Evolutionary conservation across 2,329 filamentous ascomycete genomes (phyloP), one percentile per base, ranked within the genome.

Genomic region (Trichoderma lentiforme): DNA sequence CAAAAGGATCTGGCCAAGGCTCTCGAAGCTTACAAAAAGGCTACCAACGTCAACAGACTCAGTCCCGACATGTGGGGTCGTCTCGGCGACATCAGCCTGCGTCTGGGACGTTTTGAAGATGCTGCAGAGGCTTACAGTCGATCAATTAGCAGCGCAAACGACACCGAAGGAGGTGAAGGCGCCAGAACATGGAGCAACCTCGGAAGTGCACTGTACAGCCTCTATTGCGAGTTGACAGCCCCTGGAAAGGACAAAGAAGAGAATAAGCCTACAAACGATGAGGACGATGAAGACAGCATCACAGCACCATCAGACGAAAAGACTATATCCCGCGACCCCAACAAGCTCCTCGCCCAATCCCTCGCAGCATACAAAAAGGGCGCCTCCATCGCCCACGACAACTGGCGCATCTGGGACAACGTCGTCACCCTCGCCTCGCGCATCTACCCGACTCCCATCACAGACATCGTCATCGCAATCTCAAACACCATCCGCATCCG

Each of bases 351-450:
- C 2, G 84, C 87, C 0, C 93, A 97, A 78, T 91, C 96, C 0
- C 88, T 99, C 1, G 85, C 88, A 6, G 95, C 96, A 0, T 93
- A 97, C 81, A 96, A 97, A 79, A 92, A 93, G 74, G 96, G 95
- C 11, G 94, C 95, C 0, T 87, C 89, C 5, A 88, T 97, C 28
- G 94, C 97, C 65, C 88, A 93, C 80, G 91, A 94, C 76, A 95
- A 95, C 82, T 93, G 92, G 87, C 91, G 93, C 76, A 98, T 99
- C 80, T 98, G 95, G 95, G 93, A 97, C 79, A 99, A 99, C 77
- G 92, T 98, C 18, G 88, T 99, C 71, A 96, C 94, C 0, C 91
- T 98, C 26, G 92, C 93, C 0, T 89, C 93, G 0, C 92, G 93
- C 2, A 88, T 96, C 32, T 87, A 86, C 1, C 95, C 95, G 0